Evolutionary conservation across 2,329 filamentous ascomycete species (phyloP), one percentile per base, ranked within the genome.

Genomic region (Fusarium nurragi): DNA sequence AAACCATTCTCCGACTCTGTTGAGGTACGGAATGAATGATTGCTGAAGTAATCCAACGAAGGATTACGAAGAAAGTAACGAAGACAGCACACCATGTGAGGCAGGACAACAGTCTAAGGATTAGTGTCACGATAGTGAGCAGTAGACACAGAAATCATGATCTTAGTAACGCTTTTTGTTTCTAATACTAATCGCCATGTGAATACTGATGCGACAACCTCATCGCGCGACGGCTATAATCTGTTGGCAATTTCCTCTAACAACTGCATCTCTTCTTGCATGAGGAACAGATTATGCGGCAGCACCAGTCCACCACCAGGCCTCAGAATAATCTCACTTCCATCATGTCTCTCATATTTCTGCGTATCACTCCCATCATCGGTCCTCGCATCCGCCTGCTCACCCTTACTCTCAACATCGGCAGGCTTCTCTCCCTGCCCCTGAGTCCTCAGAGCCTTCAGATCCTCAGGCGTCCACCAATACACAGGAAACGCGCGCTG

Each of bases 401-500:
- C 57, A 1, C 53, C 54, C 49, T 64, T 66, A 30, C 57, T 70
- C 37, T 71, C 62, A 21, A 64, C 36, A 16, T 69, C 61, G 6
- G 37, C 47, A 23, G 22, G 43, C 36, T 43, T 59, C 16, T 28
- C 46, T 16, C 38, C 41, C n/a, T 58, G 11, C 1, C 36, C 54
- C 26, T 54, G 59, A 1, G 46, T 60, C 34, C 21, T 54, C 3
- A 45, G 5, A 1, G 26, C 40, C 13, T 18, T 40, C 49, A 77
- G 36, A 7, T 77, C 67, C 18, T 75, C 73, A 0, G 84, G 79
- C 2, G 85, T 84, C 87, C 87, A 92, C 90, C 90, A 93, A 73
- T 91, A 92, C 3, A 85, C 64, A 0, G 90, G 90, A 62, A 86
- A 93, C 18, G 81, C 80, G 10, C 88, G 80, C 71, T 90, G 85